Conservation (phyloP, 1,284 basidiomycete genomes). For the Ganoderma lucidum region DNA sequence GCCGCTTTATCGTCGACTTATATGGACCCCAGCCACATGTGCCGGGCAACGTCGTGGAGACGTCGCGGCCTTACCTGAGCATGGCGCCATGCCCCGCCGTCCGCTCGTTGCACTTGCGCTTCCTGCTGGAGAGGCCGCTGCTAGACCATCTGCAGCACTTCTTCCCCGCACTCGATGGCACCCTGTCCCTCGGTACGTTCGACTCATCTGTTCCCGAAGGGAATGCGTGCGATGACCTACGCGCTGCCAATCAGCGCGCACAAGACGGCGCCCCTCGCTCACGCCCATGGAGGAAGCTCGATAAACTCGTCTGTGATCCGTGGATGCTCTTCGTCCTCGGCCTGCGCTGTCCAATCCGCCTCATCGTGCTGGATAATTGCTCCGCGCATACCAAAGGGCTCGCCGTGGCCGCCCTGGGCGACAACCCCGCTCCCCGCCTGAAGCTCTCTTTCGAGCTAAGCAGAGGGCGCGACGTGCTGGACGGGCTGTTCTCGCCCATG, state of each 20-base stretch:
- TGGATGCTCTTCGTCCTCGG: not conserved
- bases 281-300: not conserved
- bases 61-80: not conserved
- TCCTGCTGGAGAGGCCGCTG: not conserved
- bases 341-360: not conserved
- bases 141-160: not conserved
- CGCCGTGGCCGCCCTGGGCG: not conserved
- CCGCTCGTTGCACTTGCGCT: not conserved
- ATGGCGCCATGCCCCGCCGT: not conserved
- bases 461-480: not conserved
- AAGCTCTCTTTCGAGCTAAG: not conserved
- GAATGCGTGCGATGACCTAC: not conserved
- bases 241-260: not conserved
- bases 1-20: not conserved
- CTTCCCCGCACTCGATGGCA: not conserved
- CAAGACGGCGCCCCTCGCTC: not conserved
- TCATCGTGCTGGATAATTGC: not conserved
- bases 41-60: not conserved
- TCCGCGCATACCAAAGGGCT: not conserved
- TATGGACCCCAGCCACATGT: not conserved
- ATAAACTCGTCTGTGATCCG: not conserved
- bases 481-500: not conserved
- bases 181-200: not conserved
- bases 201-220: not conserved
- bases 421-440: not conserved